These are phyloP conservation scores for Bipolaris bicolor DNA, from an alignment of 2,329 filamentous ascomycete genomes.

Conservation along the genomic window DNA sequence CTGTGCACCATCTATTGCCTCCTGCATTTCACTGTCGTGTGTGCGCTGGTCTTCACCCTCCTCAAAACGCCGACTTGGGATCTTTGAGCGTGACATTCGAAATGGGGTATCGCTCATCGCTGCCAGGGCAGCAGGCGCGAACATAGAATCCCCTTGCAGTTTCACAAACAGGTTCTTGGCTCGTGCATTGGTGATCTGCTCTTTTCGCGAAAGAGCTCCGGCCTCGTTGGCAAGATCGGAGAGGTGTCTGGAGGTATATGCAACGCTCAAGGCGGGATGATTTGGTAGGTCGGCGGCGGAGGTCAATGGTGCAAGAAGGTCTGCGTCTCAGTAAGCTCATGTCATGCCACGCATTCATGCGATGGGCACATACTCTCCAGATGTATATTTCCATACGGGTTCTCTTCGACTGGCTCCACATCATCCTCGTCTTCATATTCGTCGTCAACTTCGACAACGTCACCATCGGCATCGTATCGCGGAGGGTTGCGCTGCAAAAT, in stretches of 20 bases:
- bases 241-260: slow-evolving; percentile 76
- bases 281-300: slow-evolving; percentile 74
- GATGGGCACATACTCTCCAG: slow-evolving; percentile 66
- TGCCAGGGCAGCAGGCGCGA: slow-evolving; percentile 62
- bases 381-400: slow-evolving; percentile 75
- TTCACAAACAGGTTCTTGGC: slow-evolving; percentile 76
- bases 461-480: slow-evolving; percentile 77
- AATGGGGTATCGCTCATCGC: slow-evolving; percentile 52
- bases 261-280: slow-evolving; percentile 75
- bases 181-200: slow-evolving; percentile 73
- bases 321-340: slow-evolving; percentile 54
- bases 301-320: slow-evolving; percentile 76
- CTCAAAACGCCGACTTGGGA: slow-evolving; percentile 11
- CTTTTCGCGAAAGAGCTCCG: slow-evolving; percentile 73
- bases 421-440: slow-evolving; percentile 69
- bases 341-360: slow-evolving; percentile 2
- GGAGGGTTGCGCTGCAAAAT: slow-evolving; percentile 77
- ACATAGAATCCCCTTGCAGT: slow-evolving; percentile 75
- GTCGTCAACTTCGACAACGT: slow-evolving; percentile 74
- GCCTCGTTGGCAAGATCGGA: slow-evolving; percentile 73
- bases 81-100: slow-evolving; percentile 22
- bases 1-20: slow-evolving; percentile 18
- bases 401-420: slow-evolving; percentile 67
- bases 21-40: slow-evolving; percentile 21
- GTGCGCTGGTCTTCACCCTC: slow-evolving; percentile 19